A percentile compares a stretch with the other conserved stretches of the same genome.
Evolutionary conservation across 495 filamentous ascomycete species (phyloP).

Genomic region (Hamigera avellanea): DNA sequence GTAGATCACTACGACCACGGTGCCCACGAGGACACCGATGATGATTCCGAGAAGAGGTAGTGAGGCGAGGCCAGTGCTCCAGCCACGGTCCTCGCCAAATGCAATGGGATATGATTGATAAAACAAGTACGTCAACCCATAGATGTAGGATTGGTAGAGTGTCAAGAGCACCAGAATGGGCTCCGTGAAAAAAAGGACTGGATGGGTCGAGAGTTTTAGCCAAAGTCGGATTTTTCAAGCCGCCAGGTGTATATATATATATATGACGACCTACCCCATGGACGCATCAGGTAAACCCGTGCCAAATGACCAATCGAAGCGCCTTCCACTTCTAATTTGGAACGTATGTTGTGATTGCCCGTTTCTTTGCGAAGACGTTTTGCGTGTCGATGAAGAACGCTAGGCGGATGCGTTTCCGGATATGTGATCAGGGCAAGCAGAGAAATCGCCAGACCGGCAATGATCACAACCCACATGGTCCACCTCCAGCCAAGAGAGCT

Average conservation of each 20-base stretch:
- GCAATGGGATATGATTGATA: slow-evolving; percentile 39
- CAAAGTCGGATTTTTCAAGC: no score
- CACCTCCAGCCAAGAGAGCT: slow-evolving; percentile 13
- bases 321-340: neutral
- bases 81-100: slow-evolving; percentile 20
- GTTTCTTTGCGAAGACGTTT: slow-evolving; percentile 39
- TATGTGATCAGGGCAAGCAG: slow-evolving; percentile 29
- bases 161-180: slow-evolving; percentile 1
- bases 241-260: no score
- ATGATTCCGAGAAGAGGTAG: slow-evolving; percentile 4
- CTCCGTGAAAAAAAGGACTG: slow-evolving; percentile 33
- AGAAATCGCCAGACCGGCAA: slow-evolving; percentile 6
- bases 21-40: slow-evolving; percentile 3
- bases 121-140: slow-evolving; percentile 4
- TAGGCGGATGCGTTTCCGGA: slow-evolving; percentile 52
- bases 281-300: slow-evolving; percentile 1
- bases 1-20: slow-evolving; percentile 5
- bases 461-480: slow-evolving; percentile 8
- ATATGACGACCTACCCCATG: no score
- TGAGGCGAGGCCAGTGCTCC: slow-evolving; percentile 1
- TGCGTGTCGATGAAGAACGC: slow-evolving; percentile 42
- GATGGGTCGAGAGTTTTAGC: no score
- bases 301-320: neutral
- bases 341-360: slow-evolving; percentile 29
- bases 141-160: slow-evolving; percentile 4